Evolutionary conservation across 495 filamentous ascomycete species (phyloP).

Genomic region (Mycothermus thermophilus): DNA sequence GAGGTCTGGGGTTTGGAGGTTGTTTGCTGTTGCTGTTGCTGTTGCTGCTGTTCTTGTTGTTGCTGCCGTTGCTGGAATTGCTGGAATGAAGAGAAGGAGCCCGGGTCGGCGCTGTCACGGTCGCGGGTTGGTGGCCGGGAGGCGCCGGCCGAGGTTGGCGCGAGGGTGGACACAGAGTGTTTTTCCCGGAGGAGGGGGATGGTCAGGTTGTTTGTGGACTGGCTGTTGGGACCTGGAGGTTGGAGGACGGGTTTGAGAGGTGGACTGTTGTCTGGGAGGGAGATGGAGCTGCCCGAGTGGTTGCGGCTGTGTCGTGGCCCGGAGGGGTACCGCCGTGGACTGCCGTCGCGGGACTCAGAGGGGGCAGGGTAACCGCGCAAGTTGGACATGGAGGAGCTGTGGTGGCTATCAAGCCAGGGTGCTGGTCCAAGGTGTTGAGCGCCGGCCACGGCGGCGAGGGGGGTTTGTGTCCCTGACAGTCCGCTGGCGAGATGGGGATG

Average conservation of each 20-base stretch:
- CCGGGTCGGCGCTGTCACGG: slow-evolving; percentile 5
- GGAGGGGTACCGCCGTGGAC: slow-evolving; percentile 1
- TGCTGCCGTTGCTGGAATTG: slow-evolving; percentile 10
- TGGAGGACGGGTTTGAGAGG: slow-evolving; percentile 2
- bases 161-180: slow-evolving; percentile 40
- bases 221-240: too few relatives aligned
- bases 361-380: slow-evolving; percentile 9
- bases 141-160: slow-evolving; percentile 29
- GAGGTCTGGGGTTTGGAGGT: neutral
- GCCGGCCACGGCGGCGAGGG: slow-evolving; percentile 74
- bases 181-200: slow-evolving; percentile 28
- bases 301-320: slow-evolving; percentile 25
- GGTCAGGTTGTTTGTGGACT: slow-evolving; percentile 1
- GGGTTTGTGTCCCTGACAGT: slow-evolving; percentile 73
- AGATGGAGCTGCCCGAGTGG: slow-evolving; percentile 31
- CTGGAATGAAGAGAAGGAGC: too few relatives aligned
- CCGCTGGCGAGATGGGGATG: slow-evolving; percentile 69
- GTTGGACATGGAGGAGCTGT: slow-evolving; percentile 20
- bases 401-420: slow-evolving; percentile 26
- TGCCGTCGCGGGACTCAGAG: slow-evolving; percentile 2
- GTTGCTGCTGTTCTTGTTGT: too few relatives aligned
- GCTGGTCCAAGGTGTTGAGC: slow-evolving; percentile 29
- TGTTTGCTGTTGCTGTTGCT: too few relatives aligned
- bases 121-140: slow-evolving; percentile 38
- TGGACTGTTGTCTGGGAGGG: slow-evolving; percentile 23